A percentile compares a stretch with the other conserved stretches of the same genome.
Conservation (phyloP, 2,329 filamentous ascomycete species). For the Sclerotinia trifoliorum region DNA sequence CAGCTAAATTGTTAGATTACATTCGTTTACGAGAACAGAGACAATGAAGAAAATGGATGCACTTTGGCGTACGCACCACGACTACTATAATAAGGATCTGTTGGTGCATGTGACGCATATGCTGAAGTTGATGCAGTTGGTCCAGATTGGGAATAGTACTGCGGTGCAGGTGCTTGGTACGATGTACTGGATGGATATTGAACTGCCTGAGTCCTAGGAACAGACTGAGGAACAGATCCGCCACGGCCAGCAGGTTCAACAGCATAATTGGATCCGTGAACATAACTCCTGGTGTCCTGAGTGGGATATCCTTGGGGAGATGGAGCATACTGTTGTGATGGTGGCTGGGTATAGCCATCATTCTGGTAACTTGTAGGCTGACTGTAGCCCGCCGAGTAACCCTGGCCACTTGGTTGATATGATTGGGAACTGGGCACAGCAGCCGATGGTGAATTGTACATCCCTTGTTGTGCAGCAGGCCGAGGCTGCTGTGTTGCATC, state of each 20-base stretch:
- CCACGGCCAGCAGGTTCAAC: constrained; percentile 28
- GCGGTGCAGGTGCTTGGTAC: constrained; percentile 28
- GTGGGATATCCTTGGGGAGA: constrained; percentile 25
- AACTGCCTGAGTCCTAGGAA: constrained; percentile 27
- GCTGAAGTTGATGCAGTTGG: constrained; percentile 40
- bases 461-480: constrained; percentile 25
- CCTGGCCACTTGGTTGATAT: constrained; percentile 25
- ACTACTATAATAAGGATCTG: constrained; percentile 54
- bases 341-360: constrained; percentile 28
- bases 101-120: constrained; percentile 43
- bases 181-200: constrained; percentile 23
- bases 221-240: constrained; percentile 23
- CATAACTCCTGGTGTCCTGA: constrained; percentile 35
- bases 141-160: constrained; percentile 40
- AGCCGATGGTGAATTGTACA: constrained; percentile 30
- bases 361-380: constrained; percentile 32
- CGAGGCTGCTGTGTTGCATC: constrained; percentile 37
- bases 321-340: constrained; percentile 22
- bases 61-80: constrained; percentile 56
- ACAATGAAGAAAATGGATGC: constrained; percentile 27
- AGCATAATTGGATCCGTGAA: constrained; percentile 35
- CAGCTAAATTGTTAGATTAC: constrained; percentile 40
- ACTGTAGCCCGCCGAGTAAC: constrained; percentile 32
- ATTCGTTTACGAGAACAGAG: constrained; percentile 27
- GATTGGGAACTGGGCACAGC: constrained; percentile 24